Conservation (phyloP, 305 asterid genomes). For the Fraxinus ornus region DNA sequence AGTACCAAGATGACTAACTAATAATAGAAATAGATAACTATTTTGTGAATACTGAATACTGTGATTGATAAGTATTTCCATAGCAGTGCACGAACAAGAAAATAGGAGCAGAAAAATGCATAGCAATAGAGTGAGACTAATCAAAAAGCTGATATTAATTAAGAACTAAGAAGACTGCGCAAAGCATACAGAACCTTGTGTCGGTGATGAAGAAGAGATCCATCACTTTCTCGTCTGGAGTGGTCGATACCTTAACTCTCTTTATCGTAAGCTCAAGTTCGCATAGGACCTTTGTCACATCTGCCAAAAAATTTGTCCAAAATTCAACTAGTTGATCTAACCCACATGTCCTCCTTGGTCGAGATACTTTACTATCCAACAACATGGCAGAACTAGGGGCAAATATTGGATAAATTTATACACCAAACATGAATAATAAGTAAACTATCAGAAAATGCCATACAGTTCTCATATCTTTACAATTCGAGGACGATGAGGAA, state of each 20-base stretch:
- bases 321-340: background rate
- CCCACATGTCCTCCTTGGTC: background rate
- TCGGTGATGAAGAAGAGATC: slow-evolving; percentile 27
- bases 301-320: background rate
- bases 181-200: background rate
- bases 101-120: background rate
- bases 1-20: background rate
- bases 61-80: background rate
- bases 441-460: background rate
- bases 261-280: slow-evolving; percentile 27
- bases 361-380: background rate
- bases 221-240: slow-evolving; percentile 30
- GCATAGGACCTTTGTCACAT: slow-evolving; percentile 27
- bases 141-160: background rate
- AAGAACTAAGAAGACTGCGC: background rate
- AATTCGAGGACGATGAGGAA: background rate
- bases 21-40: background rate
- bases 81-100: background rate
- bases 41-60: background rate
- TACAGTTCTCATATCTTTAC: background rate
- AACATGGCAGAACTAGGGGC: background rate
- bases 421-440: background rate
- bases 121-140: background rate
- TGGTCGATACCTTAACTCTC: slow-evolving; percentile 46
- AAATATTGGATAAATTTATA: background rate